Evolutionary conservation across 805 yeast genomes (phyloP).

Genomic region (Pichia insulana): DNA sequence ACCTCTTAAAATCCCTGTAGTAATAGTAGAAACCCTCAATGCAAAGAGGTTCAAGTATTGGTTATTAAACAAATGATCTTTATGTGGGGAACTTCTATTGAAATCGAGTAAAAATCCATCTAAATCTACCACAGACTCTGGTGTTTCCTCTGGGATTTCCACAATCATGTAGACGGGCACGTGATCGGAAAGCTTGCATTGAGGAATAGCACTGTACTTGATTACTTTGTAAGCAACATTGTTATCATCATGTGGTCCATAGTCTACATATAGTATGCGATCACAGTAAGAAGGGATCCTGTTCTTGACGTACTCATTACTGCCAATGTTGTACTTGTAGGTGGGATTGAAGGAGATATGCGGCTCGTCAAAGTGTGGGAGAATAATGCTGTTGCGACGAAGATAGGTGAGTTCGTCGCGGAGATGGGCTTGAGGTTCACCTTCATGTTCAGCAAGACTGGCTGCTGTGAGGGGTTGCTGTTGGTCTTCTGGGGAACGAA

Average conservation of each 20-base stretch:
- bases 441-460: too few relatives aligned
- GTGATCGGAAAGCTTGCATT: slow-evolving; percentile 62
- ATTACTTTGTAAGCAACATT: slow-evolving; percentile 18
- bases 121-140: not conserved
- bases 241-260: slow-evolving; percentile 23
- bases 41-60: not conserved
- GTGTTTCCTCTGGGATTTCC: slow-evolving; percentile 27
- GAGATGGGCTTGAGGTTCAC: too few relatives aligned
- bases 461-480: too few relatives aligned
- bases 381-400: slow-evolving; percentile 34
- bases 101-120: not conserved
- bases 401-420: slow-evolving; percentile 44
- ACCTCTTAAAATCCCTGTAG: slow-evolving; percentile 6
- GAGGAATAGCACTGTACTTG: slow-evolving; percentile 41
- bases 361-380: slow-evolving; percentile 60
- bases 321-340: slow-evolving; percentile 53
- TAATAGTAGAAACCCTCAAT: too few relatives aligned
- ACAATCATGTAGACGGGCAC: slow-evolving; percentile 59
- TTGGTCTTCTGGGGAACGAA: too few relatives aligned
- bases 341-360: slow-evolving; percentile 68
- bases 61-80: not conserved
- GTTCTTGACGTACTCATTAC: slow-evolving; percentile 39
- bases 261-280: slow-evolving; percentile 53
- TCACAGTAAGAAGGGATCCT: slow-evolving; percentile 90
- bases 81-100: not conserved